Conservation (phyloP, 2,329 filamentous ascomycete genomes). For the Anthostomella pinea region DNA sequence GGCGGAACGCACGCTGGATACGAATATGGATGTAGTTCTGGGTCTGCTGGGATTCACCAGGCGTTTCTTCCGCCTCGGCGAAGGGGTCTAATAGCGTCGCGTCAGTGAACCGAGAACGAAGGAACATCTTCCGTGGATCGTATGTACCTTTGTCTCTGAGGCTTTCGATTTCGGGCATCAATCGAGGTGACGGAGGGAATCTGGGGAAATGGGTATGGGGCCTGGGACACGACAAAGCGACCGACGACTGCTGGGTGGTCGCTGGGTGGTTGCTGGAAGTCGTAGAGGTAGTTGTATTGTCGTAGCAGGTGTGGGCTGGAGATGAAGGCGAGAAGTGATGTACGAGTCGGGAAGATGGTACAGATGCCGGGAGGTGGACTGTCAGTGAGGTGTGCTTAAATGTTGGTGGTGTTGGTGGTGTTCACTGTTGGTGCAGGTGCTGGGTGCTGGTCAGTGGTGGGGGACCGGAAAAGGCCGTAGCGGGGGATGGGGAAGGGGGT, state of each 20-base stretch:
- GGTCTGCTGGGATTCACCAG: constrained; percentile 89
- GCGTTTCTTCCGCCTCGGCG: constrained; percentile 99
- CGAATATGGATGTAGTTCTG: constrained; percentile 99
- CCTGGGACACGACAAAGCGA: constrained; percentile 43
- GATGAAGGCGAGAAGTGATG: constrained; percentile 13
- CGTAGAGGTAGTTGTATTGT: constrained; percentile 15
- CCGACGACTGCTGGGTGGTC: constrained; percentile 47
- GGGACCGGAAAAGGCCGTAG: constrained; percentile 21
- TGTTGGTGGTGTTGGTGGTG: too few relatives aligned
- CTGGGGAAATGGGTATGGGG: constrained; percentile 52
- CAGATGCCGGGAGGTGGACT: too few relatives aligned
- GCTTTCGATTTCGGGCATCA: constrained; percentile 99
- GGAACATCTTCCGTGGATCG: constrained; percentile 1
- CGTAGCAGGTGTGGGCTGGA: constrained; percentile 2
- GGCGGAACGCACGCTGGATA: constrained; percentile 80
- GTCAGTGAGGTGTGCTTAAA: too few relatives aligned
- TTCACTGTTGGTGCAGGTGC: too few relatives aligned
- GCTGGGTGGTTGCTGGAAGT: constrained; percentile 47
- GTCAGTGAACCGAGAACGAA: constrained; percentile 27
- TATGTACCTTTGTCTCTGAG: constrained; percentile 87
- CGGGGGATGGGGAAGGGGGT: constrained; percentile 9
- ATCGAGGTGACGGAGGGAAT: constrained; percentile 68
- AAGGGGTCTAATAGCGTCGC: constrained; percentile 77
- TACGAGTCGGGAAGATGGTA: too few relatives aligned
- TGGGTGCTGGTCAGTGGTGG: too few relatives aligned